These are phyloP conservation scores for Xylaria acuta DNA, from an alignment of 495 filamentous ascomycete species.

Conservation along the genomic window DNA sequence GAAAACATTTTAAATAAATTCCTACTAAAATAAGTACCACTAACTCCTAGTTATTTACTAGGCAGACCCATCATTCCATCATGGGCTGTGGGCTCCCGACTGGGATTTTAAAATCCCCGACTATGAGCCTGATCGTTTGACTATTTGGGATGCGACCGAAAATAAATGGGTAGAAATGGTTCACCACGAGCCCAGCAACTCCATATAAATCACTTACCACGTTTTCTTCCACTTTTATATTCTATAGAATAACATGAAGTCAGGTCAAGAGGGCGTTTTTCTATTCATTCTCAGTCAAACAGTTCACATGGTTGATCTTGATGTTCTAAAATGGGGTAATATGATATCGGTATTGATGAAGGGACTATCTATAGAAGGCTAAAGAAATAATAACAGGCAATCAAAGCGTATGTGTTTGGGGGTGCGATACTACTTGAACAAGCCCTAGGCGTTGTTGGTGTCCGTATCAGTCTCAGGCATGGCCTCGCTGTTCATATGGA, in stretches of 20 bases:
- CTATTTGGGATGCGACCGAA: not conserved
- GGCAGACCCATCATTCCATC: not conserved
- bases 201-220: not conserved
- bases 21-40: not conserved
- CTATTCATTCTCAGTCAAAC: not conserved
- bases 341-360: not conserved
- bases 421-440: too few relatives aligned
- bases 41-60: not conserved
- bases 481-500: not conserved
- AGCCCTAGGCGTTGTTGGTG: too few relatives aligned
- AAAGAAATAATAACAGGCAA: too few relatives aligned
- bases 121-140: not conserved
- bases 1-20: not conserved
- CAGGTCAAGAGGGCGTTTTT: not conserved
- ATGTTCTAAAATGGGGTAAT: not conserved
- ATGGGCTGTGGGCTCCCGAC: not conserved
- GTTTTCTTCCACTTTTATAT: not conserved
- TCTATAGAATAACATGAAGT: not conserved
- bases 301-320: not conserved
- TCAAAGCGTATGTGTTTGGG: too few relatives aligned
- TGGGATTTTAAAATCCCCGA: slow-evolving; percentile 15
- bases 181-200: not conserved
- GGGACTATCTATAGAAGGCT: not conserved
- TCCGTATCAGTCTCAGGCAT: too few relatives aligned
- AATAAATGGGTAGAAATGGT: not conserved